phyloP scores from a whole-genome alignment of 148 eudicot genomes.

The Linanthus parryae region DNA sequence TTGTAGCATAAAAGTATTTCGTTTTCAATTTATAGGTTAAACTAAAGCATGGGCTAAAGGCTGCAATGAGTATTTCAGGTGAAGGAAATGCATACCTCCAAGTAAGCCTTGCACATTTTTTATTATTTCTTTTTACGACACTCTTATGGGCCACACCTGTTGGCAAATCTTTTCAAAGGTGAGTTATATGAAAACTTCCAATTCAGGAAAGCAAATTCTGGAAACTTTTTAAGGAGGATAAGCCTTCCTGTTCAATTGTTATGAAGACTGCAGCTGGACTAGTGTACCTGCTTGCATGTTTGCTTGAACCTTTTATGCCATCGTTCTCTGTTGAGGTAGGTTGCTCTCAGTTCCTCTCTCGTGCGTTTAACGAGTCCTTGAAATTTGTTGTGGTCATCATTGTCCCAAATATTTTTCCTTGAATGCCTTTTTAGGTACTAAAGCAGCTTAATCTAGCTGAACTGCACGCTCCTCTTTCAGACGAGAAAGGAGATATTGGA shows the following conservation, averaged over 20 bases:
- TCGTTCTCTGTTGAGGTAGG: constrained; percentile 77
- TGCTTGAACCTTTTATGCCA: constrained; percentile 90
- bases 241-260: constrained; percentile 59
- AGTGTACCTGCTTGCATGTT: constrained; percentile 75
- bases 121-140: too few species aligned
- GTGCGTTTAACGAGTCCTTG: too few species aligned
- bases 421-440: constrained; percentile 47
- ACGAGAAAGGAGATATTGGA: constrained; percentile 48
- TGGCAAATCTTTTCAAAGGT: too few species aligned
- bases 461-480: constrained; percentile 54
- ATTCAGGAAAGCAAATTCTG: constrained; percentile 80
- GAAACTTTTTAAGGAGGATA: constrained; percentile 83
- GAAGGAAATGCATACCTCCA: constrained; percentile 91
- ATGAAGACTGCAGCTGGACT: constrained; percentile 81
- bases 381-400: too few species aligned
- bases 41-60: constrained; percentile 77
- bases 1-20: too few species aligned
- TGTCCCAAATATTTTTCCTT: too few species aligned
- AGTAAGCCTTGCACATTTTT: too few species aligned
- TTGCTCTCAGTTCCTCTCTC: not conserved
- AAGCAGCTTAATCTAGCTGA: constrained; percentile 74
- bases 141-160: too few species aligned
- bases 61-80: constrained; percentile 72
- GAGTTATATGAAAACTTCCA: not conserved
- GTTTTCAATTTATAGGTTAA: constrained; percentile 58